Base-by-base conservation (phyloP, 176 grass and related monocot genomes). In the Secale cereale region DNA sequence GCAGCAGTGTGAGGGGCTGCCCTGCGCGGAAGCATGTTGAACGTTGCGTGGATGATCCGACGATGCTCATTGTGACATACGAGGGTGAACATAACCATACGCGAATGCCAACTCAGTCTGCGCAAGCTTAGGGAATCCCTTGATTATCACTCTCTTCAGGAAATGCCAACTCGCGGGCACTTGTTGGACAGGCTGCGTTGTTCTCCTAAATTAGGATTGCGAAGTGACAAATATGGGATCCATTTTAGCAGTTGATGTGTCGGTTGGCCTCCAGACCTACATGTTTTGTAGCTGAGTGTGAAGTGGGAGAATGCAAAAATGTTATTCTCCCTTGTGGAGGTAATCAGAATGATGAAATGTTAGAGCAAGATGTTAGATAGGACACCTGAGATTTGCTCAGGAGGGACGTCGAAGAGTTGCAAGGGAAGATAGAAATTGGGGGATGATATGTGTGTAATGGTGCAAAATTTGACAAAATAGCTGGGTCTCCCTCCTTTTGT, bases 21-120 rank as follows among this genome's bases (percentile, higher is more conserved):
- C 92, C 94, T 3, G 92, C 94, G 12, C 92, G 92, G 85, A 97
- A 97, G 83, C 92, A 97, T 1, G 94, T 97, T 0, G 94, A 97
- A 73, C 84, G 94, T 35, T 97, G 94, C 25, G 78, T 97, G 8
- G 94, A 97, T 14, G 94, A 97, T 62, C 76, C 94, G 0, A 56
- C 94, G 2, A 97, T 97, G 94, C 94, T 97, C 77, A 88, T 97
- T 8, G 89, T 97, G 57, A 97, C 92, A 6, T 97, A 97, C 7
- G 94, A 97, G 86, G 94, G 89, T 25, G 94, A 97, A 46, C 94
- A 97, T 79, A 97, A 83, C 72, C 94, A 97, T 82, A 87, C 85
- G 7, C 85, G 40, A 45, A 74, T 90, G 78, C 85, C 82, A 59
- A 86, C 85, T 26, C 85, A 91, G 41, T 70, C 89, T 64, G 77